Percentiles rank a stretch among this genome's conserved stretches.
These are phyloP conservation scores for Punica granatum DNA, from an alignment of 345 rosid genomes.

Conservation along the genomic window DNA sequence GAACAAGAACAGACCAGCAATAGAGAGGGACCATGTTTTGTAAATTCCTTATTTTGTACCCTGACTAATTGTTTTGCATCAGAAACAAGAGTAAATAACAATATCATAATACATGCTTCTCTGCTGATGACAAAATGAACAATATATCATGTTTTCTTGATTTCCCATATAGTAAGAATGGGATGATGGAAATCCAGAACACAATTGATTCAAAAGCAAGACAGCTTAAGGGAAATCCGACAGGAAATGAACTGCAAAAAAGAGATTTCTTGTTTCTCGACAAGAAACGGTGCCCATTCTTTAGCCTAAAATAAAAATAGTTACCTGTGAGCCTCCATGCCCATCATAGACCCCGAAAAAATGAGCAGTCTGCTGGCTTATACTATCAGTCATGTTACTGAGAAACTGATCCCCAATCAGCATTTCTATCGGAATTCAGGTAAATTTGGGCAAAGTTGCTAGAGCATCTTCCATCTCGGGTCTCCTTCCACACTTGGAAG, in stretches of 20 bases:
- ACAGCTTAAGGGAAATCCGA: background rate
- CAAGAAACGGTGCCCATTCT: background rate
- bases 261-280: background rate
- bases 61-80: background rate
- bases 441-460: constrained; percentile 51
- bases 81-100: background rate
- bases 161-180: background rate
- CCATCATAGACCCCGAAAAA: constrained; percentile 97
- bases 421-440: constrained; percentile 72
- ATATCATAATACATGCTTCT: no score
- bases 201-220: background rate
- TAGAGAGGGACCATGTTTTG: background rate
- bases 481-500: constrained; percentile 77
- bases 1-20: background rate
- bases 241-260: background rate
- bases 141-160: background rate
- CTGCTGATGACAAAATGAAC: no score
- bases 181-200: background rate
- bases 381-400: constrained; percentile 47
- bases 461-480: constrained; percentile 98
- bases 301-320: background rate
- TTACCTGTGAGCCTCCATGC: constrained; percentile 92
- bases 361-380: constrained; percentile 62
- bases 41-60: background rate
- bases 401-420: constrained; percentile 43